Base-by-base conservation (phyloP, 805 yeast species). In the Teunomyces lycoperdinae region DNA sequence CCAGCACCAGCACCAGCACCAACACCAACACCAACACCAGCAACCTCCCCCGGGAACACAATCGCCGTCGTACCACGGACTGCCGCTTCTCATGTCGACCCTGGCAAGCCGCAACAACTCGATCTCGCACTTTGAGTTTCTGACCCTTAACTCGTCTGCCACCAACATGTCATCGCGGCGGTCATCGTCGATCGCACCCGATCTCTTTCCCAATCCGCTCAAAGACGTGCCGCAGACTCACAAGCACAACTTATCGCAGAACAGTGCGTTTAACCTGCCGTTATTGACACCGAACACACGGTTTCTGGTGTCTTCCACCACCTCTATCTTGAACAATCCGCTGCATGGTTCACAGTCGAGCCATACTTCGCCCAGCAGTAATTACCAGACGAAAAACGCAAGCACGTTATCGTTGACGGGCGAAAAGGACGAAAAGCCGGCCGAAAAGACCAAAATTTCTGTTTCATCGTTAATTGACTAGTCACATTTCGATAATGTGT, bases 71-170 rank as follows among this genome's bases (percentile, higher is more conserved):
- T 62, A 64, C 50, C 56, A 65, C 47, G 66, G 63, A 5, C 61
- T 67, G 9, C 72, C 72, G 20, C 56, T 67, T 16, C 44, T 53
- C 24, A 48, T 62, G 20, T 60, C 67, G 34, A 62, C 62, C 16
- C 67, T 64, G n/a, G 67, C 67, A 10, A 66, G 74, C 13, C 60
- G 79, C 50, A 68, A 71, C 53, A 70, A 72, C 50, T 71, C 76
- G 3, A 65, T 73, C 35, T 67, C 74, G 0, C 60, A 66, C 32
- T 67, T 56, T 53, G 70, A 42, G 47, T 55, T 44, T 47, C 38
- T 47, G 29, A 57, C 52, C 28, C 51, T 57, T 28, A 52, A 52
- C 42, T 64, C 66, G 6, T 35, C 39, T n/a, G 27, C 9, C 14
- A 58, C 59, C 28, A 58, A 62, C 30, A 59, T 56, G 43, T 60